phyloP scores from a whole-genome alignment of 352 stramenopile genomes.

The Phytophthora pini region DNA sequence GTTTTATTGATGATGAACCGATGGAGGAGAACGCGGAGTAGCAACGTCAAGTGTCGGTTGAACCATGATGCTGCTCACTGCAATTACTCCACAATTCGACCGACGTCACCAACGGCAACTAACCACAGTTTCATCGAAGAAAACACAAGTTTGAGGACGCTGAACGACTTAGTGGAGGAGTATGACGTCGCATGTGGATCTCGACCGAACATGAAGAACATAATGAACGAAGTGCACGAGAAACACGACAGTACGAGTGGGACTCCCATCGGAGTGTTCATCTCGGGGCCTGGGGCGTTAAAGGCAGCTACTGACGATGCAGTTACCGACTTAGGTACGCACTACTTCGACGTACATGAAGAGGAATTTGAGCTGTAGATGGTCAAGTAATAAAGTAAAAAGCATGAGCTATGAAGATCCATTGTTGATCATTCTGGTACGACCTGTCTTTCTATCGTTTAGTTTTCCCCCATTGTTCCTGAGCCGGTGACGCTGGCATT shows the following conservation, averaged over 20 bases:
- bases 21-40: slow-evolving; percentile 5
- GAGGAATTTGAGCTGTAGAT: slow-evolving; percentile 41
- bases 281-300: slow-evolving; percentile 46
- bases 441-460: background rate
- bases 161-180: slow-evolving; percentile 38
- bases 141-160: slow-evolving; percentile 24
- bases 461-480: background rate
- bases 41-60: slow-evolving; percentile 4
- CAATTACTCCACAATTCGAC: slow-evolving; percentile 30
- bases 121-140: background rate
- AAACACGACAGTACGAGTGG: slow-evolving; percentile 6
- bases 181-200: slow-evolving; percentile 34
- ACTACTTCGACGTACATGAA: slow-evolving; percentile 37
- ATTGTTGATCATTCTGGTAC: background rate
- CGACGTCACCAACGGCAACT: slow-evolving; percentile 15
- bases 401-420: background rate
- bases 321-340: slow-evolving; percentile 14
- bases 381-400: background rate
- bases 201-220: slow-evolving; percentile 39
- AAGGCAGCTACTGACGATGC: slow-evolving; percentile 36
- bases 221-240: slow-evolving; percentile 38
- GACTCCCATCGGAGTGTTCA: slow-evolving; percentile 44
- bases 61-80: slow-evolving; percentile 3
- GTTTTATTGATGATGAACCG: slow-evolving; percentile 28
- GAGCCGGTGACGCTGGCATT: background rate